Evolutionary conservation across 208 protist genomes (phyloP), one percentile per base, ranked within the genome.

Genomic region (Trypanosoma scelopori): DNA sequence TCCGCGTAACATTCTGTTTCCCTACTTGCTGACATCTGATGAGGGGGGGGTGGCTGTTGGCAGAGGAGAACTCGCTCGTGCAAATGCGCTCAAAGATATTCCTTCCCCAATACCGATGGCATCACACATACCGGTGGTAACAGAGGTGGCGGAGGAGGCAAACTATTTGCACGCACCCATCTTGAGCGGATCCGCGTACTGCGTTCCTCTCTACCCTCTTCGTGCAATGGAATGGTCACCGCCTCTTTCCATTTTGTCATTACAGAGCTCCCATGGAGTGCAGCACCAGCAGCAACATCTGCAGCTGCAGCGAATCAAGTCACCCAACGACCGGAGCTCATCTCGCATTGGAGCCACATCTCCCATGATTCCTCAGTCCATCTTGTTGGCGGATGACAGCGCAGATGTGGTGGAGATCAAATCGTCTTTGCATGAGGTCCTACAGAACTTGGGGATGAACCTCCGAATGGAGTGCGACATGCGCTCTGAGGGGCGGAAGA

Each of bases 1-100:
- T 47, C 86, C 86, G 37, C 32, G 55, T 42, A 80, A 86, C 61
- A 30, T 84, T 32, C 74, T 87, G 27, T 30, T 84, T 0, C 81
- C 81, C 5, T 78, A 69, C 22, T 50, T 84, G 41, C 35, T 74
- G 55, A 28, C 61, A 39, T 22, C 5, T 12, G 67, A 80, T 0
- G 71, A 71, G 23, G 48, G 18, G 18, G 61, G 64, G 13, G 13
- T 23, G 7, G 55, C 37, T 16, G 0, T 30, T 37, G 42, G 43
- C 16, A 76, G 58, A 45, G 9, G 32, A 9, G 65, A 63, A 15
- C 37, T 23, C 4, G 39, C 49, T 18, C 37, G 46, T 11, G 55
- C 5, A 3, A 45, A 23, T 41, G 25, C 39, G 23, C 43, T n/a
- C 0, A 64, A 46, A 28, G 47, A 55, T 6, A 23, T 25, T 37